Evolutionary conservation across 495 filamentous ascomycete genomes (phyloP), one percentile per base, ranked within the genome.

Genomic region (Alectoria sarmentosa): DNA sequence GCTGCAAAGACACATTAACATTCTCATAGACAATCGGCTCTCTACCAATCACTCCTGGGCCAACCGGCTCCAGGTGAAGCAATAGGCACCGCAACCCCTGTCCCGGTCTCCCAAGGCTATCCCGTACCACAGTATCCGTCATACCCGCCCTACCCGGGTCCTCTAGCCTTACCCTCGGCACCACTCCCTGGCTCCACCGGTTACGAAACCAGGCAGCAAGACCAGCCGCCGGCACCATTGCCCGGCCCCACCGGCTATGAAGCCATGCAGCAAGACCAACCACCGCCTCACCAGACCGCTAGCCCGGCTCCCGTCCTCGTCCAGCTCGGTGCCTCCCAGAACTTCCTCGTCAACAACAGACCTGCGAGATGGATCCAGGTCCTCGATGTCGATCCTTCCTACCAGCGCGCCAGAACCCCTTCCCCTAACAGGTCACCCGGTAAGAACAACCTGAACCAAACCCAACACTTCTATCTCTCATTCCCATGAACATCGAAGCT

Each of bases 371-470:
- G 52, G 52, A 55, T 55, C 19, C 52, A 55, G 30, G 52, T 55
- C 28, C 52, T 55, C 30, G 52, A 55, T 30, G 52, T 55, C 52
- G 52, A 55, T 10, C 52, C 52, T 34, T 55, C 52, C 30, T 55
- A 55, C 30, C 52, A 55, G 52, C 28, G 52, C 30, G 52, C 52
- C 0, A 6, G 52, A 21, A 55, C 52, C 6, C 52, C 52, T 7
- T 55, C 52, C 21, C 52, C 52, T 10, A 32, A 32, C 13, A 19
- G 52, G 5, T 7, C 52, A 6, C 52, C 52, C 0, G 52, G 52
- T 55, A 34, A 55, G 52, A 30, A 54, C 14, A 3, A 54, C 1
- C 1, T 0, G 5, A 1, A 3, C n/a, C 13, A 11, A 11, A 3
- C 46, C 23, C 23, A 46, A 23, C 7, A n/a, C n/a, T n/a, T n/a